phyloP scores from a whole-genome alignment of 2,329 filamentous ascomycete species.

The Pseudonectria buxi region DNA sequence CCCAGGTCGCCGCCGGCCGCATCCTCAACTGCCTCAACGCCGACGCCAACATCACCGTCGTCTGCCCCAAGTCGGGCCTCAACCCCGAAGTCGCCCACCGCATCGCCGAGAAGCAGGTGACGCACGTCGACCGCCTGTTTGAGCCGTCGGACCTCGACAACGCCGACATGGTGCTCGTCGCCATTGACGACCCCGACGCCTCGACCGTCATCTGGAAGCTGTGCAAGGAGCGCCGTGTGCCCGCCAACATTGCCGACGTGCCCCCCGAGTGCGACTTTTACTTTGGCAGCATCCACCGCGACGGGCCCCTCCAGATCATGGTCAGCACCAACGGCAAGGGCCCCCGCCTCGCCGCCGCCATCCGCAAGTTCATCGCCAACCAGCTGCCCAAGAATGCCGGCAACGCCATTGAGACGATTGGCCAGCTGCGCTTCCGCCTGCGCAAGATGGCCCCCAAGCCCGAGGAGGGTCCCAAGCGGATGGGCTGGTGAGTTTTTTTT shows the following conservation, averaged over 20 bases:
- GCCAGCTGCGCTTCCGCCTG: constrained; percentile 70
- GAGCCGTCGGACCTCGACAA: constrained; percentile 78
- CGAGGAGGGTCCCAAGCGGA: constrained; percentile 75
- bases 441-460: constrained; percentile 65
- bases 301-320: constrained; percentile 96
- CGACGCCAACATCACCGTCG: constrained; percentile 81
- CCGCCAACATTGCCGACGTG: constrained; percentile 95
- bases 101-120: constrained; percentile 66
- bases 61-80: constrained; percentile 72
- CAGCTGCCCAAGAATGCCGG: constrained; percentile 73
- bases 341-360: constrained; percentile 79
- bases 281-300: constrained; percentile 91
- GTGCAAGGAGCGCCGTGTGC: constrained; percentile 76
- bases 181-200: constrained; percentile 88
- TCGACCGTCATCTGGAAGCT: constrained; percentile 88
- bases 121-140: constrained; percentile 77
- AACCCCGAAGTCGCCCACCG: constrained; percentile 85
- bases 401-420: constrained; percentile 78
- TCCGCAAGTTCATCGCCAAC: constrained; percentile 73
- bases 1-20: constrained; percentile 85
- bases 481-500: constrained; percentile 65
- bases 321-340: constrained; percentile 98
- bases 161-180: constrained; percentile 82
- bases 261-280: constrained; percentile 97
- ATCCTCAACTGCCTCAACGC: constrained; percentile 93